A percentile compares a stretch with the other conserved stretches of the same genome.
Evolutionary conservation across 768 basidiomycete species (phyloP).

Genomic region (Russula earlei): DNA sequence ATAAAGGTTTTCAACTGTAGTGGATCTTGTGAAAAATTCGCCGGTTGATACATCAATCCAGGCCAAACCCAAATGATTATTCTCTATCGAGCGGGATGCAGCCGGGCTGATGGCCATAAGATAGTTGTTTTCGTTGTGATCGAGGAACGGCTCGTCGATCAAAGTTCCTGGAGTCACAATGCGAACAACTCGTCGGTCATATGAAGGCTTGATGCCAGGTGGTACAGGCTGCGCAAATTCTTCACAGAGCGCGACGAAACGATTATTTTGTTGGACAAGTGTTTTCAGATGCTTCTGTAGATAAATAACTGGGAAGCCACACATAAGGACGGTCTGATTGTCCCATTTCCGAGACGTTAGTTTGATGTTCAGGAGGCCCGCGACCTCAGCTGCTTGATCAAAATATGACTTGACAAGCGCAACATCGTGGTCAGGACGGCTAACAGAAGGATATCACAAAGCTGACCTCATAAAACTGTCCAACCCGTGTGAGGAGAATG

Average conservation of each 20-base stretch:
- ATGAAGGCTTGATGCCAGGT: constrained; percentile 44
- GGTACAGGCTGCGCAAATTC: constrained; percentile 56
- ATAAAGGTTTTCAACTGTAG: constrained; percentile 44
- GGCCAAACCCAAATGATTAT: constrained; percentile 51
- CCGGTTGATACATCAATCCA: constrained; percentile 96
- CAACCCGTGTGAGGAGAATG: constrained; percentile 83
- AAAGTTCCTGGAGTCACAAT: constrained; percentile 91
- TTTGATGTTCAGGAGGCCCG: constrained; percentile 73
- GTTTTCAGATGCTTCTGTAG: constrained; percentile 82
- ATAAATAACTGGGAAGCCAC: constrained; percentile 82
- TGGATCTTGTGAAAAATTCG: constrained; percentile 75
- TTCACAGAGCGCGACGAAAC: constrained; percentile 89
- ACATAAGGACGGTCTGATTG: constrained; percentile 64
- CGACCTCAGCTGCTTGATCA: constrained; percentile 75
- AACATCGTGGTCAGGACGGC: neutral
- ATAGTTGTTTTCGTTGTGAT: constrained; percentile 83
- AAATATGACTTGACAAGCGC: constrained; percentile 69
- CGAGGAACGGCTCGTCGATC: constrained; percentile 83
- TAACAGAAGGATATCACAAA: neutral
- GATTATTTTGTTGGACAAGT: constrained; percentile 72
- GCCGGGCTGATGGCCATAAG: constrained; percentile 51
- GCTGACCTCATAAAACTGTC: constrained; percentile 88
- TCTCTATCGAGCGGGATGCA: neutral
- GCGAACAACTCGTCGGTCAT: constrained; percentile 75
- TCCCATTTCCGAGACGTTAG: constrained; percentile 70